Percentiles rank a stretch among this genome's conserved stretches.
Evolutionary conservation across 2,329 filamentous ascomycete species (phyloP).

Genomic region (Endothia cerciana): DNA sequence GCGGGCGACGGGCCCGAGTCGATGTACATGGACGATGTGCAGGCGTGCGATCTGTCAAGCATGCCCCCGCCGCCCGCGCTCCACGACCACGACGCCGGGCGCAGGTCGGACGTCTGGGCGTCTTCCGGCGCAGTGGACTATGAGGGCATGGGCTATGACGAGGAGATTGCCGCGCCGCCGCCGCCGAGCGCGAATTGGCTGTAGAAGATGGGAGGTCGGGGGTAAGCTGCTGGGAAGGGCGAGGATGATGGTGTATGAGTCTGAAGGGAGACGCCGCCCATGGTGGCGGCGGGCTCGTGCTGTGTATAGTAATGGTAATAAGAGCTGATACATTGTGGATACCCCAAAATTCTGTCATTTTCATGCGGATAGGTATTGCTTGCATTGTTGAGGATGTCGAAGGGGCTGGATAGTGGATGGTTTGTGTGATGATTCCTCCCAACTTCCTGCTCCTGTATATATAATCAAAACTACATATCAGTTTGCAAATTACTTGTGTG

Average conservation of each 20-base stretch:
- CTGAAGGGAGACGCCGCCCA: no score
- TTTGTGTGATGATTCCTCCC: neutral
- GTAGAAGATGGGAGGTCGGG: constrained; percentile 5
- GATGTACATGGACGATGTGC: constrained; percentile 28
- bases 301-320: constrained; percentile 25
- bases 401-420: neutral
- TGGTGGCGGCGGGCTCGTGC: neutral
- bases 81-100: constrained; percentile 4
- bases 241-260: no score
- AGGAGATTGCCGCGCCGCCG: constrained; percentile 25
- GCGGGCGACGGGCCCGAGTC: constrained; percentile 20
- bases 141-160: constrained; percentile 27
- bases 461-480: neutral
- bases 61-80: constrained; percentile 14
- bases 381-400: neutral
- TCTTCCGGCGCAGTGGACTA: constrained; percentile 22
- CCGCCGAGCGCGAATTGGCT: constrained; percentile 24
- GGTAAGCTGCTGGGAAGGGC: no score
- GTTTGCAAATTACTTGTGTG: neutral
- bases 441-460: neutral
- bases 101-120: constrained; percentile 26
- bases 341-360: neutral
- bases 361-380: neutral
- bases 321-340: neutral
- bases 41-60: constrained; percentile 22